A percentile compares a stretch with the other conserved stretches of the same genome.
Evolutionary conservation across 2,329 filamentous ascomycete species (phyloP).

Genomic region (Alternaria sp.): DNA sequence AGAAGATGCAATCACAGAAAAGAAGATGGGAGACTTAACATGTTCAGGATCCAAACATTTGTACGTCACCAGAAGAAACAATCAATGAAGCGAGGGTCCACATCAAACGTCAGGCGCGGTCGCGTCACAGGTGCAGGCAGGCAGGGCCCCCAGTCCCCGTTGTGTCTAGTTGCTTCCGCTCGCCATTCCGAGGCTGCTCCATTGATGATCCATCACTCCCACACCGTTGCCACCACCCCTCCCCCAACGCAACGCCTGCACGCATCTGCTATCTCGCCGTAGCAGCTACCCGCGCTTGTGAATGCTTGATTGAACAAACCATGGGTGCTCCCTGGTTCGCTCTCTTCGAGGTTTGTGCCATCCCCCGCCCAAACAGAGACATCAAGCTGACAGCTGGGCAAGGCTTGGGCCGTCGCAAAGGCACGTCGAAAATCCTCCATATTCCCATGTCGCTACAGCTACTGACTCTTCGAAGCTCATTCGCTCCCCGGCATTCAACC

Average conservation of each 20-base stretch:
- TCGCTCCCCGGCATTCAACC: constrained; percentile 62
- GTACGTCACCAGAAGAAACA: background rate
- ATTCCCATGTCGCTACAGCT: background rate
- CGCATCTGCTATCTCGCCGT: background rate
- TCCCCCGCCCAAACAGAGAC: background rate
- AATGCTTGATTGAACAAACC: background rate
- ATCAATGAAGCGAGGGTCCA: background rate
- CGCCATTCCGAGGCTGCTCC: constrained; percentile 10
- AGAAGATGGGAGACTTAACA: background rate
- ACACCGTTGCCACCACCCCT: constrained; percentile 3
- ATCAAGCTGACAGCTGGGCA: constrained; percentile 26
- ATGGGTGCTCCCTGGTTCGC: constrained; percentile 41
- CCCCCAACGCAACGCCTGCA: constrained; percentile 8
- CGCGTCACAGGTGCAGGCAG: constrained; percentile 6
- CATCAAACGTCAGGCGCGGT: constrained; percentile 11
- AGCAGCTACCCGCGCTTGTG: background rate
- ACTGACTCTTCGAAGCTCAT: constrained; percentile 52
- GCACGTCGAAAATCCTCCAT: constrained; percentile 28
- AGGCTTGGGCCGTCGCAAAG: constrained; percentile 49
- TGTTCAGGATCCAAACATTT: background rate
- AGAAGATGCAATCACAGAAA: background rate
- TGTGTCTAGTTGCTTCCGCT: constrained; percentile 3
- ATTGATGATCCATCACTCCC: constrained; percentile 2
- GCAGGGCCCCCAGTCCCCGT: background rate
- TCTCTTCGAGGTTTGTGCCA: constrained; percentile 40